Evolutionary conservation across 108 stramenopile genomes (phyloP), one percentile per base, ranked within the genome.

Genomic region (Epipyxis sp.): DNA sequence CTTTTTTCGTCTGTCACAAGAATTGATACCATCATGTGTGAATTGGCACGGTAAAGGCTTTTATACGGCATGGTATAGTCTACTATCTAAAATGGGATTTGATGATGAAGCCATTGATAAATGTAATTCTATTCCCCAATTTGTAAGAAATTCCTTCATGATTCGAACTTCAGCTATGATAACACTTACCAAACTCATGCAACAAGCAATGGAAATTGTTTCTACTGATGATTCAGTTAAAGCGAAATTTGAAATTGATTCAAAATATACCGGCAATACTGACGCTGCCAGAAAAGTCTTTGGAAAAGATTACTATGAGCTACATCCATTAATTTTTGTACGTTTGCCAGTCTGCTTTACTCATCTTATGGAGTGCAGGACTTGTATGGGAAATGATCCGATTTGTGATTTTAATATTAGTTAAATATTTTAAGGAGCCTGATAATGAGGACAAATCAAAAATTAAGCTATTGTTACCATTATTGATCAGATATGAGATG

Each of bases 281-380:
- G 25, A 13, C 34, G 61, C 34, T 16, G 61, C 61, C 34, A 10
- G 34, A 3, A 29, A 3, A 10, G 61, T 65, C 61, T 65, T 65
- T 32, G 61, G 61, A 29, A 65, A 16, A 32, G 30, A 16, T 16
- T 37, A 65, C 61, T 65, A 65, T 37, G 30, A 65, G 25, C 3
- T 65, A 32, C 61, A 65, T 37, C 61, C 61, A 10, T 65, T 65
- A 16, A 37, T 65, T 32, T 65, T 65, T 32, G 61, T 32, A 32
- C 3, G 61, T 3, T 32, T 65, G 13, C 61, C 61, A 29, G 61
- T 32, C 61, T 65, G 20, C 61, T 65, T 65, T 32, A 13, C 20
- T 6, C 13, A 6, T 50, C 6, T 50, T 6, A 50, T 50, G 46
- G 46, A n/a, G n/a, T n/a, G n/a, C n/a, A n/a, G n/a, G n/a, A n/a